Base-by-base conservation (phyloP, 2,329 filamentous ascomycete genomes). In the Cadophora sp. region DNA sequence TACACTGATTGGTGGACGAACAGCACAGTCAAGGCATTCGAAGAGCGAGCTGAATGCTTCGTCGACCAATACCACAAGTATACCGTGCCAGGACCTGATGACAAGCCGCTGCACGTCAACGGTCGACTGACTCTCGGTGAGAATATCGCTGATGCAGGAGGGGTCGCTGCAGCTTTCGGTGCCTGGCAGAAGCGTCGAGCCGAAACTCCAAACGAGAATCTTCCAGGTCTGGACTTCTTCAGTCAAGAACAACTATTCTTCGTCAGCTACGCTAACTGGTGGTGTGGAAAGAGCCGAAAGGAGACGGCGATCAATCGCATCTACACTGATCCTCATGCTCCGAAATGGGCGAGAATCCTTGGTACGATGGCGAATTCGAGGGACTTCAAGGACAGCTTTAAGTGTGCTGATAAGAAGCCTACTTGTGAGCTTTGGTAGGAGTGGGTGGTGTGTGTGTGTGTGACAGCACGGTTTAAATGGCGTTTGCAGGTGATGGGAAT, bases 81-180 rank as follows among this genome's bases (percentile, higher is more conserved):
- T 74, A 86, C 84, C 0, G 82, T 91, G 14, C 80, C 81, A 0
- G 86, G 84, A 0, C 81, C 85, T 13, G 82, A 89, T 45, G 85
- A 81, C 1, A 83, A 86, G 68, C 80, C 83, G 4, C 79, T 90
- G 0, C 84, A 88, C 68, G 84, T 91, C 64, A 88, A 90, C 66
- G 90, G 89, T 11, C 80, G 80, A 27, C 80, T 87, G 16, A 92
- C 89, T 0, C 79, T 91, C 1, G 87, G 86, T 22, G 90, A 92
- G 79, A 92, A 92, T 74, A 89, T 92, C 73, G 89, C 89, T 1
- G 90, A 92, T 76, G 87, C 89, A 0, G 89, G 89, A 18, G 90
- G 90, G 16, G 75, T 92, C 0, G 82, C 84, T 8, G 86, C 88
- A 0, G 82, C 88, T 0, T 92, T 86, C 74, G 80, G 83, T 27